Evolutionary conservation across 2,329 filamentous ascomycete species (phyloP).

Genomic region (Sclerotinia borealis): DNA sequence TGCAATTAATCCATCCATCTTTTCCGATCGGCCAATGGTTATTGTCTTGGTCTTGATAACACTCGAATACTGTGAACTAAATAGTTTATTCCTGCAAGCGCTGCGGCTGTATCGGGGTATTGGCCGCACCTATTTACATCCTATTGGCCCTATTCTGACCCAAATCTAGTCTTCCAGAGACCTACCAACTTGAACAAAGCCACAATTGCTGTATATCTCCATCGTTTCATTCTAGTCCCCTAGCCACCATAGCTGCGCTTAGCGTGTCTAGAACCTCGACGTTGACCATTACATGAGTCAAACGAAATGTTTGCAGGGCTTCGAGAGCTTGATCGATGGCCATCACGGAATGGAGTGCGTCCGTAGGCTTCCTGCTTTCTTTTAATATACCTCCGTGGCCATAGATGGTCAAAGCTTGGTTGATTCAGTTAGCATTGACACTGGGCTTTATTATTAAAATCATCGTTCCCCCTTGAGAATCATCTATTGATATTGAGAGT

Average conservation of each 20-base stretch:
- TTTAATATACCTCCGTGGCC: background rate
- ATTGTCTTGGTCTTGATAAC: background rate
- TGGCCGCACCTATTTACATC: background rate
- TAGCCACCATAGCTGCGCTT: background rate
- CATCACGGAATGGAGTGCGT: background rate
- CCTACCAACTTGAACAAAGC: background rate
- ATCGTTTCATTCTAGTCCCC: background rate
- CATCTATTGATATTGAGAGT: background rate
- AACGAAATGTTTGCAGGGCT: background rate
- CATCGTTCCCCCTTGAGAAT: background rate
- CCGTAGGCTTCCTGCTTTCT: background rate
- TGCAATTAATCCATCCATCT: background rate
- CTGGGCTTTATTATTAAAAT: background rate
- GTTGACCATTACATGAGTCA: background rate
- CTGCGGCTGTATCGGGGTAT: background rate
- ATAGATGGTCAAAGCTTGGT: background rate
- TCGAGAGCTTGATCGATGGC: background rate
- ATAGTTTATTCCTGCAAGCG: background rate
- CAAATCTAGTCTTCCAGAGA: background rate
- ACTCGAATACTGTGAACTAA: background rate
- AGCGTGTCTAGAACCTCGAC: background rate
- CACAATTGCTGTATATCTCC: background rate
- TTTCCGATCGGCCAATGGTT: background rate
- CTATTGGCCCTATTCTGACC: background rate
- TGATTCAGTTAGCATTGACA: background rate